phyloP scores from a whole-genome alignment of 73 alveolate genomes.

The Tetrahymena malaccensis region DNA sequence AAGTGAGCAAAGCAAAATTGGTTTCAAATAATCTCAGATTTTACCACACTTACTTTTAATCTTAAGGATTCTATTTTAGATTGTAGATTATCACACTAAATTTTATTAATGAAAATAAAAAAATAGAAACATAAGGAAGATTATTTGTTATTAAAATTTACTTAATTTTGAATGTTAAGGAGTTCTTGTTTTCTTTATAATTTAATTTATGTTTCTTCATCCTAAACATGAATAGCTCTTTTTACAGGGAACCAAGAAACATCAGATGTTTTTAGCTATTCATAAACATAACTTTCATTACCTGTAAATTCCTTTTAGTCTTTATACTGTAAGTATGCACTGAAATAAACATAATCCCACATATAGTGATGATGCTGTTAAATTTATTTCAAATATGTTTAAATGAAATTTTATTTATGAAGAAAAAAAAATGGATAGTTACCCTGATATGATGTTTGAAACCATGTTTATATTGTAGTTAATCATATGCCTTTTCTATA shows the following conservation, averaged over 20 bases:
- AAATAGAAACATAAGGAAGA: neutral
- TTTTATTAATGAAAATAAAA: neutral
- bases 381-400: neutral
- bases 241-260: neutral
- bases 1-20: too few species aligned
- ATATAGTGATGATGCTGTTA: slow-evolving; percentile 22
- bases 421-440: neutral
- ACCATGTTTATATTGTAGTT: neutral
- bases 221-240: neutral
- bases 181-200: neutral
- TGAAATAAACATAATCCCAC: slow-evolving; percentile 40
- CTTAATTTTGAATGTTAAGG: neutral
- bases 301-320: slow-evolving; percentile 27
- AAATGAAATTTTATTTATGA: neutral
- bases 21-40: neutral
- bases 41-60: neutral
- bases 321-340: slow-evolving; percentile 23
- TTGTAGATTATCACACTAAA: neutral
- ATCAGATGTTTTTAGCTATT: neutral
- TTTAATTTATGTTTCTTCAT: neutral
- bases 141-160: neutral
- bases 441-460: neutral
- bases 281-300: slow-evolving; percentile 33
- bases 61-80: neutral
- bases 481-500: slow-evolving; percentile 70